These are phyloP conservation scores for Saccharata proteae DNA, from an alignment of 2,329 filamentous ascomycete species.

Conservation along the genomic window DNA sequence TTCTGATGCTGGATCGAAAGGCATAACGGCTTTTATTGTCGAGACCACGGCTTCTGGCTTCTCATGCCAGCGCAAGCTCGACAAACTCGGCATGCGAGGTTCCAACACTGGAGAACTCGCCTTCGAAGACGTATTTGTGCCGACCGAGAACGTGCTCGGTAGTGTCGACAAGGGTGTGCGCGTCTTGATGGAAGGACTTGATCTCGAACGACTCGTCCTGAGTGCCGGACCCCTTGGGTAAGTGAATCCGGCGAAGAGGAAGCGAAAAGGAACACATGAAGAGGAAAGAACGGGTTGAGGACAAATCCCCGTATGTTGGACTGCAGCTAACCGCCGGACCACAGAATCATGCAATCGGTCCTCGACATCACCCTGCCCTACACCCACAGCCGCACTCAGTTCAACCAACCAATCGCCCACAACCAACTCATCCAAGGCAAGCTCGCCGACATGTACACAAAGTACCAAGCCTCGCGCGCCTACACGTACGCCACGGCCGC, in stretches of 20 bases:
- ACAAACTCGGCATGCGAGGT: constrained; percentile 97
- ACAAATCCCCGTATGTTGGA: too few relatives aligned
- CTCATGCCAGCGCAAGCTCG: constrained; percentile 76
- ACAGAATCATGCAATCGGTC: constrained; percentile 73
- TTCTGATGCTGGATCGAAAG: constrained; percentile 68
- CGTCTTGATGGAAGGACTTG: constrained; percentile 92
- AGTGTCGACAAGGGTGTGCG: constrained; percentile 68
- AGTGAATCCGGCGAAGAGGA: too few relatives aligned
- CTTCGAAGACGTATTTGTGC: constrained; percentile 85
- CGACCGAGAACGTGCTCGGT: constrained; percentile 69
- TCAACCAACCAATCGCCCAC: constrained; percentile 72
- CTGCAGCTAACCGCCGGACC: neutral
- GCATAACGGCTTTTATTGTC: constrained; percentile 90
- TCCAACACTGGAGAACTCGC: constrained; percentile 91
- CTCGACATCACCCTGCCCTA: constrained; percentile 82
- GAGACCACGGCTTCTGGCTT: constrained; percentile 64
- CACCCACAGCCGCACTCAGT: constrained; percentile 79
- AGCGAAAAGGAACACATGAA: too few relatives aligned
- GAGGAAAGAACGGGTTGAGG: too few relatives aligned
- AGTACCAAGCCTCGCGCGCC: constrained; percentile 67
- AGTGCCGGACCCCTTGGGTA: constrained; percentile 76
- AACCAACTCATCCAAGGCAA: constrained; percentile 91
- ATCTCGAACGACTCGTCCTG: constrained; percentile 85
- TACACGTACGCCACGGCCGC: constrained; percentile 81
- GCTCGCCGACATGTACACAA: constrained; percentile 95